phyloP scores from a whole-genome alignment of 345 rosid species.

The Hibiscus mutabilis region DNA sequence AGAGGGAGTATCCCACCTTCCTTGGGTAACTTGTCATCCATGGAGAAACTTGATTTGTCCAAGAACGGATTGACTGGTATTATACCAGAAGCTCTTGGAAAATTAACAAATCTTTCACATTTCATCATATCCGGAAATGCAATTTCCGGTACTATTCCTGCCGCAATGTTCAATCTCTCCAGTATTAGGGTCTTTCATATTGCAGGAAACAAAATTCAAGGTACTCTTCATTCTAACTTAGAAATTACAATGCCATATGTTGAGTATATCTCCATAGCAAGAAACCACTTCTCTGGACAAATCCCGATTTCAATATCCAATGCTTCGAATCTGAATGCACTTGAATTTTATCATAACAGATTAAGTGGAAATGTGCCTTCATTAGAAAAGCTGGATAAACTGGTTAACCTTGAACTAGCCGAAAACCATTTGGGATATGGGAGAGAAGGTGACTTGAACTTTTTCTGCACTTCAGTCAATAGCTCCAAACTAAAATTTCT shows the following conservation, averaged over 20 bases:
- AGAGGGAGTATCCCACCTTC: background rate
- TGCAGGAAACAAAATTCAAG: no score
- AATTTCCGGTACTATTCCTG: no score
- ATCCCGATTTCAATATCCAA: constrained; percentile 6
- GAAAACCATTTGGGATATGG: background rate
- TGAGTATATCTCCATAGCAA: background rate
- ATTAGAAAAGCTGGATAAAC: background rate
- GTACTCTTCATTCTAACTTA: no score
- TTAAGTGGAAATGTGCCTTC: constrained; percentile 2
- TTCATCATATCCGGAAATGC: no score
- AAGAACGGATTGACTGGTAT: no score
- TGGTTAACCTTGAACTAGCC: rapidly evolving
- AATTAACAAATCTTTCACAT: no score
- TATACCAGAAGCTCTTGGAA: no score
- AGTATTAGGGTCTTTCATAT: no score
- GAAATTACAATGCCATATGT: background rate
- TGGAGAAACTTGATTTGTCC: no score
- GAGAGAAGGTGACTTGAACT: background rate
- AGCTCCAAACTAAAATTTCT: background rate
- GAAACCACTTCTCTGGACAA: background rate
- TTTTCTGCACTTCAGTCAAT: constrained; percentile 18
- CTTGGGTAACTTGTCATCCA: background rate
- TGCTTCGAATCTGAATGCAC: background rate
- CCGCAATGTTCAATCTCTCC: no score
- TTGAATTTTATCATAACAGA: background rate